Base-by-base conservation (phyloP, 2,329 filamentous ascomycete genomes). In the Colletotrichum neosansevieriae region DNA sequence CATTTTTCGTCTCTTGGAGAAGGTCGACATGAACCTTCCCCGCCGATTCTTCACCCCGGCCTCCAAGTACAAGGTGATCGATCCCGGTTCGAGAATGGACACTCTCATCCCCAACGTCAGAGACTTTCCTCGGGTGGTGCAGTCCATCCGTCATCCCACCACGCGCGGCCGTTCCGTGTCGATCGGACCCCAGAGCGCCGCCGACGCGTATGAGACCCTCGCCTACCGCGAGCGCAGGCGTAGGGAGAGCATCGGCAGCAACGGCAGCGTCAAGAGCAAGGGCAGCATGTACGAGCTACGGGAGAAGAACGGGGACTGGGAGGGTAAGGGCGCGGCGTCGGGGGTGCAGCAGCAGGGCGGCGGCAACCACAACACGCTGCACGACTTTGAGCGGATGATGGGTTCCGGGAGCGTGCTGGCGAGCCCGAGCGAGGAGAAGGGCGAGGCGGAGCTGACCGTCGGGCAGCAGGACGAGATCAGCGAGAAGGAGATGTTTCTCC, bases 181-280 rank as follows among this genome's bases (percentile, higher is more conserved):
- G 6, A 88, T 98, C 60, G 96, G 96, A 0, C 96, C 96, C 2
- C 96, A 98, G 80, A 98, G 94, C 51, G 94, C 94, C 69, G 96
- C 96, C 2, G 96, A 99, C 80, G 96, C 94, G 24, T 97, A 98
- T 80, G 96, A 99, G 82, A 94, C 94, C 19, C 84, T 99, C 56
- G 96, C 95, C 6, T 97, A 97, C 76, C 90, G 95, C 19, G 94
- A 97, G 75, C 80, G 86, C 21, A 81, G 83, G 64, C 79, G 87
- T 34, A 78, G 86, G 36, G 87, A 89, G 79, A 86, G 87, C 77
- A 78, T 87, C 47, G 77, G 81, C 65, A 85, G 86, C 75, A 84
- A 87, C 62, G 79, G 80, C n/a, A 83, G 81, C 69, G 63, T 85
- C 38, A 79, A 78, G 71, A 81, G 79, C 72, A 84, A 81, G 73